phyloP scores from a whole-genome alignment of 2,329 filamentous ascomycete genomes.

The Didymella segeticola region DNA sequence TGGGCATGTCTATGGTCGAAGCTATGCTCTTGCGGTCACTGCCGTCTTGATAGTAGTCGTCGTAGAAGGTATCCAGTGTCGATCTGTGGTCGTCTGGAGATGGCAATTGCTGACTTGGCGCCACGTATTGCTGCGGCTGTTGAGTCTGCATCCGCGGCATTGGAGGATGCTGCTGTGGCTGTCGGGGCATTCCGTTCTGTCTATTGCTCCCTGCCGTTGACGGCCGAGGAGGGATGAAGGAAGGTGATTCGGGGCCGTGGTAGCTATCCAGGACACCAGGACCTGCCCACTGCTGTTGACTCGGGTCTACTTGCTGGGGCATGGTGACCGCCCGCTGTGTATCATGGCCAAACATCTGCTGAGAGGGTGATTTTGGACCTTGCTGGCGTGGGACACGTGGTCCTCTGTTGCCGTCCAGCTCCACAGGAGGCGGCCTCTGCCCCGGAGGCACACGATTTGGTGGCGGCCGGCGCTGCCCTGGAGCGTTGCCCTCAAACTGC shows the following conservation, averaged over 20 bases:
- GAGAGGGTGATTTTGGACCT: slow-evolving; percentile 36
- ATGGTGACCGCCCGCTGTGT: slow-evolving; percentile 48
- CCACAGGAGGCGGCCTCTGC: slow-evolving; percentile 36
- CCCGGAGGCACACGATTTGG: slow-evolving; percentile 33
- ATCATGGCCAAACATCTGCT: slow-evolving; percentile 38
- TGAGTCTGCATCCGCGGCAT: slow-evolving; percentile 33
- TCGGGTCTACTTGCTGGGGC: slow-evolving; percentile 39
- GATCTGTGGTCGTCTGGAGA: slow-evolving; percentile 43
- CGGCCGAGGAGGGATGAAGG: slow-evolving; percentile 45
- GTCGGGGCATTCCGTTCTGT: slow-evolving; percentile 28
- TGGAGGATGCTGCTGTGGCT: slow-evolving; percentile 39
- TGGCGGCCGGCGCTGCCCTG: slow-evolving; percentile 36
- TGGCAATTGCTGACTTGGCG: slow-evolving; percentile 29
- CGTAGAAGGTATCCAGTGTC: slow-evolving; percentile 60
- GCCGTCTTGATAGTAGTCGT: slow-evolving; percentile 53
- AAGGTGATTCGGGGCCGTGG: slow-evolving; percentile 46
- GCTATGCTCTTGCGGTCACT: slow-evolving; percentile 48
- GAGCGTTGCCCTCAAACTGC: slow-evolving; percentile 39
- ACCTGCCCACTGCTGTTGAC: slow-evolving; percentile 44
- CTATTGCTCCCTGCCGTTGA: slow-evolving; percentile 43
- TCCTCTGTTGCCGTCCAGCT: slow-evolving; percentile 22
- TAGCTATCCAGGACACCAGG: slow-evolving; percentile 45
- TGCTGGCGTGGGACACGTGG: slow-evolving; percentile 25
- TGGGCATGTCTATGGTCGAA: slow-evolving; percentile 66
- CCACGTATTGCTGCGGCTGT: slow-evolving; percentile 30